These are phyloP conservation scores for Boletus insuetus DNA, from an alignment of 768 basidiomycete genomes.

Conservation along the genomic window DNA sequence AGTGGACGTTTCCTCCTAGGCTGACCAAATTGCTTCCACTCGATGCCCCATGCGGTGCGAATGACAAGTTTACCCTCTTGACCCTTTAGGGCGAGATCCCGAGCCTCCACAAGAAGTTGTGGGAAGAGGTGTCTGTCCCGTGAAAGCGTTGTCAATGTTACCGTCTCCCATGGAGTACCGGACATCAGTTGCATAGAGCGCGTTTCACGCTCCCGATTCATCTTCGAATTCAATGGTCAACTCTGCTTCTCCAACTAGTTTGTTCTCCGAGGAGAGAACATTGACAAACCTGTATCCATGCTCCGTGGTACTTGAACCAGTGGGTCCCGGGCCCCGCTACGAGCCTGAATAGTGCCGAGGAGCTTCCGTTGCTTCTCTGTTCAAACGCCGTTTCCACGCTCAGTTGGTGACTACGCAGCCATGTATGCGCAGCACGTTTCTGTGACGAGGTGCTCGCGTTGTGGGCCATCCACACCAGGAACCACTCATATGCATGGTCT, in stretches of 20 bases:
- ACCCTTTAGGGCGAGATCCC: conserved; percentile 77
- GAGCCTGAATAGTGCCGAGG: conserved; percentile 86
- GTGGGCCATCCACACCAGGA: conserved; percentile 92
- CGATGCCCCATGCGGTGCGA: conserved; percentile 94
- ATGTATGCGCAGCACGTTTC: conserved; percentile 30
- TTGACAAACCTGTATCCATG: conserved; percentile 87
- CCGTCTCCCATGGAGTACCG: conserved; percentile 95
- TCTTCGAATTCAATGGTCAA: conserved; percentile 42
- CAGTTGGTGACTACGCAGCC: conserved; percentile 84
- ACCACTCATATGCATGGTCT: conserved; percentile 95
- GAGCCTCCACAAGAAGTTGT: conserved; percentile 79
- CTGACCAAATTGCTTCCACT: conserved; percentile 95
- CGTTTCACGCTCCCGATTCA: conserved; percentile 92
- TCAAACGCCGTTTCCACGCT: conserved; percentile 93
- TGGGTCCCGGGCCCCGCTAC: conserved; percentile 95
- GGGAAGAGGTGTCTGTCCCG: conserved; percentile 82
- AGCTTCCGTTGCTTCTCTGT: conserved; percentile 87
- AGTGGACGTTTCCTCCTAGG: conserved; percentile 85
- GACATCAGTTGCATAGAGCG: conserved; percentile 89
- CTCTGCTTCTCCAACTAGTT: background rate
- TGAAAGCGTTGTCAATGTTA: conserved; percentile 90
- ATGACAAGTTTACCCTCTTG: conserved; percentile 95
- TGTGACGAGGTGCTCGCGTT: conserved; percentile 43
- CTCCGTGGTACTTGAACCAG: conserved; percentile 83
- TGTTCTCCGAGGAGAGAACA: background rate